Base-by-base conservation (phyloP, 768 basidiomycete species). In the Lactifluus volemus region DNA sequence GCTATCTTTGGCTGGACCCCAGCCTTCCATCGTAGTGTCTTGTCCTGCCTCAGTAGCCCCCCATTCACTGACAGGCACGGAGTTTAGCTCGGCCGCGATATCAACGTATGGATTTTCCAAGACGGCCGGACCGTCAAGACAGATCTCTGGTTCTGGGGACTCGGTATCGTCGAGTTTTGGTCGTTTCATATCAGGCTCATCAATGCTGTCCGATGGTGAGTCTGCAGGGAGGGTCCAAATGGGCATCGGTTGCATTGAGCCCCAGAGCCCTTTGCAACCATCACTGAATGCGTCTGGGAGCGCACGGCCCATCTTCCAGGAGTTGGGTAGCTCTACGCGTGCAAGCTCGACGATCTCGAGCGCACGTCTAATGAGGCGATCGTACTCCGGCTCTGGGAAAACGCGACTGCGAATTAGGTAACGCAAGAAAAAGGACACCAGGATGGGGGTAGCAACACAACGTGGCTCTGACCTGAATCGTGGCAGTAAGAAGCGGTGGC, bases 381-480 rank as follows among this genome's bases (percentile, higher is more conserved):
- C 79, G 63, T 75, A 74, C 5, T 66, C 62, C 0, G 72, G 59
- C 63, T 86, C 84, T 0, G 76, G 76, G 48, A 89, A 73, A 17
- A 81, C 78, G 34, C 75, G 69, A 64, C 79, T 83, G 21, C 82
- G 79, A 15, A 86, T 34, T n/a, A 88, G 67, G 68, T 81, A 89
- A 14, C 78, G 69, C 36, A 88, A 58, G 70, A 86, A 89, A 68
- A 87, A 86, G 1, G 65, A 71, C 5, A 87, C 49, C 3, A 89
- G 73, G 30, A 76, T 79, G 3, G 87, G 86, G 2, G 77, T 72
- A 58, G 76, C 73, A 11, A 73, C 62, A 44, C 87, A 74, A 61
- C 81, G 78, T 53, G 68, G 77, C 65, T 81, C 78, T 19, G 73
- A 73, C 73, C 80, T 83, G 71, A 36, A 34, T 39, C 8, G 15